phyloP scores from a whole-genome alignment of 2,329 filamentous ascomycete species.

The Phyllosticta citriasiana region DNA sequence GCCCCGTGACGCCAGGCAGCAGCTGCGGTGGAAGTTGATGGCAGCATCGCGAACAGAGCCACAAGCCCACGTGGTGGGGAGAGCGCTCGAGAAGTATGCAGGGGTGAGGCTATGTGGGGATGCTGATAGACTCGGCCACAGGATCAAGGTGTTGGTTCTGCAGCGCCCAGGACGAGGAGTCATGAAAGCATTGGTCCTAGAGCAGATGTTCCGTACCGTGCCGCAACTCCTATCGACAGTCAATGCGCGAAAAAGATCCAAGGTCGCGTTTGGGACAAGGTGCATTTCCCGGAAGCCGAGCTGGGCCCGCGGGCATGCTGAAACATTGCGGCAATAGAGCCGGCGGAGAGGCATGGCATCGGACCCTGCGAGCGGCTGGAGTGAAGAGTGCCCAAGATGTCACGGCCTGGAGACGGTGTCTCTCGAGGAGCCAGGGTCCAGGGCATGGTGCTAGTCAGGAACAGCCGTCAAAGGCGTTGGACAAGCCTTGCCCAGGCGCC shows the following conservation, averaged over 20 bases:
- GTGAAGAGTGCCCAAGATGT: neutral
- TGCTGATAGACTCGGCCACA: neutral
- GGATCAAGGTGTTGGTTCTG: neutral
- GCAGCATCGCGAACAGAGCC: neutral
- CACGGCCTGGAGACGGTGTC: neutral
- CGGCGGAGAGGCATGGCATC: neutral
- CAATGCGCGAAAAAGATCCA: neutral
- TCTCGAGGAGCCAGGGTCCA: neutral
- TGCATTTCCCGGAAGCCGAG: neutral
- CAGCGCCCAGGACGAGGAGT: neutral
- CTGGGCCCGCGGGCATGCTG: neutral
- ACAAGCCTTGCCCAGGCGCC: neutral
- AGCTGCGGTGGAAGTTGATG: neutral
- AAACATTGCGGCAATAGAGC: neutral
- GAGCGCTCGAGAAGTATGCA: neutral
- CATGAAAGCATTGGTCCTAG: neutral
- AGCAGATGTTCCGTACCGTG: neutral
- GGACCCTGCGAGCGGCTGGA: neutral
- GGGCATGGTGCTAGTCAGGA: neutral
- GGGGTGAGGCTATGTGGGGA: neutral
- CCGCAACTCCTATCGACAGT: neutral
- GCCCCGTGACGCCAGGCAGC: neutral
- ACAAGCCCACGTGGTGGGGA: neutral
- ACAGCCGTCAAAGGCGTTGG: neutral
- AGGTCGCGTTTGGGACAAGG: neutral